Conservation (phyloP, 2,329 filamentous ascomycete genomes). For the Claviceps digitariae region DNA sequence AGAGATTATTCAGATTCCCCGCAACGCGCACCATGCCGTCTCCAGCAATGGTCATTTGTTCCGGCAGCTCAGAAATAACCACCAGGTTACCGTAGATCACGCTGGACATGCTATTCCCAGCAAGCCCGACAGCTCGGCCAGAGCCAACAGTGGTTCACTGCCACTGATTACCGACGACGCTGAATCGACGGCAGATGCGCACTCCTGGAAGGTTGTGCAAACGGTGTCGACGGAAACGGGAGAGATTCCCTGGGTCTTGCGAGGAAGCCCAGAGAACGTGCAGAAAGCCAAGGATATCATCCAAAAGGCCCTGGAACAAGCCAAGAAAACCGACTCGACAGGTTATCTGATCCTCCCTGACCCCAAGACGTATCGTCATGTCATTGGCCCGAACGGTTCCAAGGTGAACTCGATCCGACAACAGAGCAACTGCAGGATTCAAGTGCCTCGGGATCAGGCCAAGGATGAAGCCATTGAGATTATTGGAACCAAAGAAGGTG, state of each 20-base stretch:
- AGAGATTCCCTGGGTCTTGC: constrained; percentile 81
- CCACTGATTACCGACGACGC: constrained; percentile 91
- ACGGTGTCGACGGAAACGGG: constrained; percentile 45
- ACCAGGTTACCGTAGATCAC: constrained; percentile 85
- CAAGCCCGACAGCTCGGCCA: constrained; percentile 44
- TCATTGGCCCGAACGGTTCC: constrained; percentile 78
- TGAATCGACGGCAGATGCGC: constrained; percentile 46
- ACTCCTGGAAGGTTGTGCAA: constrained; percentile 77
- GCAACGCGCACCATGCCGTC: constrained; percentile 68
- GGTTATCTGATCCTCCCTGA: constrained; percentile 87
- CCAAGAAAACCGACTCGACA: constrained; percentile 54
- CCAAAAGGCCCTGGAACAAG: constrained; percentile 57
- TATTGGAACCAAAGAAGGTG: constrained; percentile 60
- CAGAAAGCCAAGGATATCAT: constrained; percentile 69
- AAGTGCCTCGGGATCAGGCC: constrained; percentile 71
- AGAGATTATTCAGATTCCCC: constrained; percentile 74
- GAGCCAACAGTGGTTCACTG: constrained; percentile 48
- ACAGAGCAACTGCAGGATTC: constrained; percentile 86
- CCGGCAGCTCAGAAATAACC: constrained; percentile 73
- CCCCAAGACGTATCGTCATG: constrained; percentile 74
- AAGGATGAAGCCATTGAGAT: constrained; percentile 80
- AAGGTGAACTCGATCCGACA: constrained; percentile 90
- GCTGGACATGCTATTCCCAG: constrained; percentile 64
- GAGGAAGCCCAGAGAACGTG: constrained; percentile 63
- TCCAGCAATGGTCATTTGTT: constrained; percentile 88